These are phyloP conservation scores for Phialemonium atrogriseum DNA, from an alignment of 2,329 filamentous ascomycete species.

Conservation along the genomic window DNA sequence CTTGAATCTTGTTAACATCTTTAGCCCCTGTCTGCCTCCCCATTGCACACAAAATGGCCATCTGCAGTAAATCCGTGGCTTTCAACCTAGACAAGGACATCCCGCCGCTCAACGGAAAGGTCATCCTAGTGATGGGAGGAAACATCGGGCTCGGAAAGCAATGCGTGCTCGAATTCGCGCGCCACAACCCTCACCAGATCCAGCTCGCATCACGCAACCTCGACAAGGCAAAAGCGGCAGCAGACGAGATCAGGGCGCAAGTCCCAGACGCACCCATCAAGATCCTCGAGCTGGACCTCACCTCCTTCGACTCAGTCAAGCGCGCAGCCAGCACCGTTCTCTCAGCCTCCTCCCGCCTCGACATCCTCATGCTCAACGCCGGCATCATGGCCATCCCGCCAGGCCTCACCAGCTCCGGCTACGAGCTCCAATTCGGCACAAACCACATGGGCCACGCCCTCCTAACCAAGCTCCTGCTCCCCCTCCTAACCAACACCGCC, in stretches of 20 bases:
- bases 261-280: slow-evolving; percentile 11
- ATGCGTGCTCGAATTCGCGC: slow-evolving; percentile 31
- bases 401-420: slow-evolving; percentile 30
- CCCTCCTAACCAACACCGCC: slow-evolving; percentile 15
- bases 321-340: slow-evolving; percentile 28
- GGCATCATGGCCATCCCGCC: slow-evolving; percentile 31
- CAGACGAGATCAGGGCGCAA: slow-evolving; percentile 24
- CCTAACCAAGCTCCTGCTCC: slow-evolving; percentile 26
- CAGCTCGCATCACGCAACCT: slow-evolving; percentile 26
- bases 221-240: slow-evolving; percentile 24
- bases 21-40: no score
- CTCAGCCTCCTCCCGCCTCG: slow-evolving; percentile 22
- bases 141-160: slow-evolving; percentile 41
- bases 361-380: slow-evolving; percentile 38
- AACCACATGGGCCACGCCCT: slow-evolving; percentile 40
- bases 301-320: slow-evolving; percentile 33
- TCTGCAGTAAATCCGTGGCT: no score
- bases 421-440: slow-evolving; percentile 37
- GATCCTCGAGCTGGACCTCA: slow-evolving; percentile 34
- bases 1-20: no score
- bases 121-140: slow-evolving; percentile 39
- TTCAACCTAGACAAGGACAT: slow-evolving; percentile 27
- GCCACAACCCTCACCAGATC: slow-evolving; percentile 23
- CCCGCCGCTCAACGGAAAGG: slow-evolving; percentile 28
- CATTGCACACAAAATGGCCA: no score